These are phyloP conservation scores for Kurtzmaniella natalensis DNA, from an alignment of 1,139 yeast species.

Conservation along the genomic window DNA sequence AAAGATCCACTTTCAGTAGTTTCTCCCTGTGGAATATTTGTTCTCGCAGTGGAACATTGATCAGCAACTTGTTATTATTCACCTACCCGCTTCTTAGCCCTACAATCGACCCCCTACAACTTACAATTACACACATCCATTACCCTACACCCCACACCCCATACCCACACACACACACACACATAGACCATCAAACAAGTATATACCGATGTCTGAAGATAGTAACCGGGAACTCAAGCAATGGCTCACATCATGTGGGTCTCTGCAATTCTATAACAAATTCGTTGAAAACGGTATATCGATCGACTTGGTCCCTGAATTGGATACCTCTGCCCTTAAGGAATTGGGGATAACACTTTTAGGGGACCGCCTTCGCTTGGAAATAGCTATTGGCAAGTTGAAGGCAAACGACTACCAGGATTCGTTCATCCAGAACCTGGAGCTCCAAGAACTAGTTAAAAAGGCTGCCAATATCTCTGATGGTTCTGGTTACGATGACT, in stretches of 20 bases:
- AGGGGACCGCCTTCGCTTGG: constrained; percentile 76
- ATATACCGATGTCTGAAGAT: constrained; percentile 2
- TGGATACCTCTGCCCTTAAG: constrained; percentile 65
- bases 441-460: constrained; percentile 5
- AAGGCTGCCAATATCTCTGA: constrained; percentile 1
- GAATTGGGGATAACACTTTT: constrained; percentile 74
- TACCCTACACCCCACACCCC: too few relatives aligned
- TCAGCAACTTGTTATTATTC: too few relatives aligned
- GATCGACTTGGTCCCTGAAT: constrained; percentile 53
- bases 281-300: constrained; percentile 52
- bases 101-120: too few relatives aligned
- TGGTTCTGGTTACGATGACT: background rate
- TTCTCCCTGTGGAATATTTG: too few relatives aligned
- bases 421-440: constrained; percentile 4
- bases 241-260: constrained; percentile 34
- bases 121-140: too few relatives aligned
- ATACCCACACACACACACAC: too few relatives aligned
- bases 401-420: constrained; percentile 23
- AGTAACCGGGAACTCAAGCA: constrained; percentile 23
- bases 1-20: too few relatives aligned
- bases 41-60: too few relatives aligned
- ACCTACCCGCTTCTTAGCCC: too few relatives aligned
- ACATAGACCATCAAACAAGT: too few relatives aligned
- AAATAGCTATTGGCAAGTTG: constrained; percentile 46
- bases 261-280: constrained; percentile 32